Base-by-base conservation (phyloP, 306 rosid species). In the Lablab purpureus region DNA sequence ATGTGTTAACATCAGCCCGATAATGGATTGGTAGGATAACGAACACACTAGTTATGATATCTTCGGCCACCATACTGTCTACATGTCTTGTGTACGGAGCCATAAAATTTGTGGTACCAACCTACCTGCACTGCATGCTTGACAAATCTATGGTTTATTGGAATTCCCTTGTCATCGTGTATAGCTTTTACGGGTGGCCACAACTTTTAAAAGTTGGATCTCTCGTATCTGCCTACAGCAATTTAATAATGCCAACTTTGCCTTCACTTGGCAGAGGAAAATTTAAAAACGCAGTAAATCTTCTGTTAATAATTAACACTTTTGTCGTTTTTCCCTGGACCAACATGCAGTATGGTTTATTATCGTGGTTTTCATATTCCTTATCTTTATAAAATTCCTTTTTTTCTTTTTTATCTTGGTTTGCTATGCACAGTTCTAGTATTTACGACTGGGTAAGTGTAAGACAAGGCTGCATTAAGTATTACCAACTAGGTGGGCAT, bases 81-180 rank as follows among this genome's bases (percentile, higher is more conserved):
- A 22, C 10, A 51, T 23, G 36, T 25, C 70, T 79, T 78, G 43
- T 8, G 58, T 27, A n/a, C n/a, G 15, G 40, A 28, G 12, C 71
- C 72, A 7, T 47, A 46, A 67, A 58, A 22, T 67, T 75, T 56
- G 76, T 32, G 80, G 71, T 36, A 3, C 69, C 72, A 0, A 67
- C 34, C 36, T 56, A 10, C 47, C 46, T 46, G 49, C 84, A 79
- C 15, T 85, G 88, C 36, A 72, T 85, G 45, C 10, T 40, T 2
- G 87, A 78, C 77, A 71, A 79, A 83, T 87, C 68, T 79, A 70
- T 60, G 76, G 73, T 75, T 67, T 69, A 55, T 78, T 80, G 71
- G 65, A 85, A 78, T 69, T 65, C 77, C 74, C 52, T 23, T 75
- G 70, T 52, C 55, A 47, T 36, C 25, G 19, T 59, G 67, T 47